Evolutionary conservation across 768 basidiomycete species (phyloP).

Genomic region (Hygrophorus pudorinus): DNA sequence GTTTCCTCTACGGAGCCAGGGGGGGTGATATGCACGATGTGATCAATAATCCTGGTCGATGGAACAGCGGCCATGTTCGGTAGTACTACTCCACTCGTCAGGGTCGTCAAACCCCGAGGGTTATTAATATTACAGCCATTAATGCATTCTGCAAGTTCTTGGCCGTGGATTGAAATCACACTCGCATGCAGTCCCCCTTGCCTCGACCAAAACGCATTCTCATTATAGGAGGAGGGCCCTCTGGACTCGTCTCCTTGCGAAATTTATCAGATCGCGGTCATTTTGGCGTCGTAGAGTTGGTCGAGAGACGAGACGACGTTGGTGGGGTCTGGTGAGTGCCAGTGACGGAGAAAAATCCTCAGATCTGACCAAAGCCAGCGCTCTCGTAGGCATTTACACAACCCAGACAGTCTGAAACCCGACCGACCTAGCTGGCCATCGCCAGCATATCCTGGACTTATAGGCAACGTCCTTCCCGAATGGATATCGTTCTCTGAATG

Average conservation of each 20-base stretch:
- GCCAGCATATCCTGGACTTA: conserved; percentile 36
- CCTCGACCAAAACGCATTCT: conserved; percentile 24
- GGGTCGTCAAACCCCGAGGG: no score
- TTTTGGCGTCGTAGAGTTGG: conserved; percentile 33
- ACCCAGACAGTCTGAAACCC: conserved; percentile 5
- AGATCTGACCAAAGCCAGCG: neutral
- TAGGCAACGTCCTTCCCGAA: conserved; percentile 42
- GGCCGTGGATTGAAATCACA: no score
- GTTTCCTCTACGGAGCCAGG: conserved; percentile 44
- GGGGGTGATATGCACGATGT: conserved; percentile 64
- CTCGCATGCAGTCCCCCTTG: neutral
- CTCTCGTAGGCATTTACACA: conserved; percentile 23
- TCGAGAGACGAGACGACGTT: conserved; percentile 37
- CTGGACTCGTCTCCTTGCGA: conserved; percentile 39
- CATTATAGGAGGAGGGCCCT: conserved; percentile 37
- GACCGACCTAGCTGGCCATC: conserved; percentile 30
- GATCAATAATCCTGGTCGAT: conserved; percentile 36
- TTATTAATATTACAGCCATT: no score
- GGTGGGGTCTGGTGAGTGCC: conserved; percentile 40
- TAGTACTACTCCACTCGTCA: no score
- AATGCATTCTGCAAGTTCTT: no score
- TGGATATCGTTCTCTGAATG: conserved; percentile 27
- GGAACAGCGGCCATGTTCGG: neutral
- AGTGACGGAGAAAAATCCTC: neutral
- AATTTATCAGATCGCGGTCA: conserved; percentile 32